These are phyloP conservation scores for Marasmius oreades DNA, from an alignment of 1,284 basidiomycete genomes.

Conservation along the genomic window DNA sequence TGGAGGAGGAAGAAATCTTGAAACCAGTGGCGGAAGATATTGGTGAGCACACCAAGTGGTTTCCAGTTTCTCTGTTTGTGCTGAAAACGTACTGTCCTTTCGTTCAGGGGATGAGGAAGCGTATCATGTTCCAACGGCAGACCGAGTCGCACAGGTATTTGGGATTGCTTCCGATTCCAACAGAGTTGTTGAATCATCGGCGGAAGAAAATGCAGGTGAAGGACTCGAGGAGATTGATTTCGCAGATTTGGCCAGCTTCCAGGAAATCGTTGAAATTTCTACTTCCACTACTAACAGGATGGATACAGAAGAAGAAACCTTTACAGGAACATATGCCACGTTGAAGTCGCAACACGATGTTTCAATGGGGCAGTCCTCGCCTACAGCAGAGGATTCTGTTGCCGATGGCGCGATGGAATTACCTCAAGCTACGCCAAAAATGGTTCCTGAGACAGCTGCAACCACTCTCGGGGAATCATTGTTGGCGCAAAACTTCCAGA, in stretches of 20 bases:
- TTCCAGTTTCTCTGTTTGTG: neutral
- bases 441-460: too few relatives aligned
- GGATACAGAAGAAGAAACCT: constrained; percentile 32
- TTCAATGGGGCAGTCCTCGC: too few relatives aligned
- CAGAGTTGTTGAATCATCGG: constrained; percentile 20
- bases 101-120: constrained; percentile 40
- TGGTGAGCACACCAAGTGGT: constrained; percentile 45
- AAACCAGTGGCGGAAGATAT: constrained; percentile 49
- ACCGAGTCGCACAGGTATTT: constrained; percentile 58
- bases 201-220: constrained; percentile 30
- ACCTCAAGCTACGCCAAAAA: too few relatives aligned
- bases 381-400: too few relatives aligned
- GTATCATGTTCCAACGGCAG: constrained; percentile 63
- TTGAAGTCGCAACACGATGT: neutral
- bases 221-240: constrained; percentile 65
- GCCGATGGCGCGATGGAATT: too few relatives aligned
- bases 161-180: constrained; percentile 28
- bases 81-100: neutral
- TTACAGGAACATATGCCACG: constrained; percentile 31
- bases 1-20: constrained; percentile 64
- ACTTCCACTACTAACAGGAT: constrained; percentile 19
- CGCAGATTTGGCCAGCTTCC: constrained; percentile 48
- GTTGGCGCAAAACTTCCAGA: too few relatives aligned
- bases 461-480: too few relatives aligned
- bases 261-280: constrained; percentile 31